Conservation (phyloP, 768 basidiomycete species). For the Rhodotorula taiwanensis region DNA sequence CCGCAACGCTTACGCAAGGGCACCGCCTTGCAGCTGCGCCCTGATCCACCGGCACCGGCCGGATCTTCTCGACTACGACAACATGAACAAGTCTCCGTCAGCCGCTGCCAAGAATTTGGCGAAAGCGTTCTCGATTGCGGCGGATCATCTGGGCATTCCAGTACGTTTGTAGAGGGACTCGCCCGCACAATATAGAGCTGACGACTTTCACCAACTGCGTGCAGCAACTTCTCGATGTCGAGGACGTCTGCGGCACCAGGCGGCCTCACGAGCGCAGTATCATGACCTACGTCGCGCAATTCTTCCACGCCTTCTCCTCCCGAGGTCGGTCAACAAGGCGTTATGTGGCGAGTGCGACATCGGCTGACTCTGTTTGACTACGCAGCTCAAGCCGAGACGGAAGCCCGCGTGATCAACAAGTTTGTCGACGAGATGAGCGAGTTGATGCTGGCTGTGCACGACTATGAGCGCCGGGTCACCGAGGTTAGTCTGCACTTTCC, state of each 20-base stretch:
- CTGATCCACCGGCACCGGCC: slow-evolving; percentile 96
- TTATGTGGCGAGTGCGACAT: too few species aligned
- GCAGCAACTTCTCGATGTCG: slow-evolving; percentile 90
- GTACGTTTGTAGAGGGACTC: slow-evolving; percentile 50
- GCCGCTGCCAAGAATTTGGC: slow-evolving; percentile 76
- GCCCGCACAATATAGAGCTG: too few species aligned
- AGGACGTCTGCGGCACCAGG: slow-evolving; percentile 81
- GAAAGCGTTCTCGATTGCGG: slow-evolving; percentile 79
- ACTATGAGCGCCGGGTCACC: slow-evolving; percentile 81
- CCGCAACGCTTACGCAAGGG: slow-evolving; percentile 48
- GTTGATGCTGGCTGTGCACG: slow-evolving; percentile 77
- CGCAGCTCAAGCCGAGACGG: slow-evolving; percentile 87
- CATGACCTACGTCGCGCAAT: slow-evolving; percentile 97
- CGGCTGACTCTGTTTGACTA: neutral
- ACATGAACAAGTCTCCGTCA: slow-evolving; percentile 61
- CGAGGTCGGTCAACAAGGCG: slow-evolving; percentile 59
- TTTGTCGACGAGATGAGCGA: slow-evolving; percentile 94
- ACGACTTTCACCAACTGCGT: neutral
- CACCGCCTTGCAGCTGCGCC: slow-evolving; percentile 64
- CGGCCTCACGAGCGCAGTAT: slow-evolving; percentile 91
- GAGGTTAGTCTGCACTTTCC: too few species aligned
- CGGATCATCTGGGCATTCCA: slow-evolving; percentile 81
- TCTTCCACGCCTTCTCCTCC: slow-evolving; percentile 94
- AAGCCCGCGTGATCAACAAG: slow-evolving; percentile 84
- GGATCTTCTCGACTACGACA: slow-evolving; percentile 83